Evolutionary conservation across 306 rosid genomes (phyloP).

Genomic region (Acmispon strigosus): DNA sequence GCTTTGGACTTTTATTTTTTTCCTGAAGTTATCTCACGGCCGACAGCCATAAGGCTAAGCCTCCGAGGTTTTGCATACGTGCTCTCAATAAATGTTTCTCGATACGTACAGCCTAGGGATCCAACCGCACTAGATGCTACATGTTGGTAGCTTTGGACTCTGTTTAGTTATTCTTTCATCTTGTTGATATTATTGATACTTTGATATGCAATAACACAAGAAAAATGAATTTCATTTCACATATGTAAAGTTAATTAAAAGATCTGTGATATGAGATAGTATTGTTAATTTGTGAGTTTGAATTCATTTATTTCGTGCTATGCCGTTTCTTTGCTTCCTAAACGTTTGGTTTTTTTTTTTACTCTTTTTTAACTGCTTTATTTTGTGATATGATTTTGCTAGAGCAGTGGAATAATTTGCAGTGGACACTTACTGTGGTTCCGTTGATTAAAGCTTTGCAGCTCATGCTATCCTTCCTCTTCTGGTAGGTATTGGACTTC

Average conservation of each 20-base stretch:
- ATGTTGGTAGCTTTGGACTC: too few relatives aligned
- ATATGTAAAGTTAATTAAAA: not conserved
- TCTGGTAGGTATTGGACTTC: slow-evolving; percentile 50
- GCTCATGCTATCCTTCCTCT: slow-evolving; percentile 80
- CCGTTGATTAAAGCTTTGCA: slow-evolving; percentile 88
- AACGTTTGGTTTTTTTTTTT: not conserved
- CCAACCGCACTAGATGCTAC: too few relatives aligned
- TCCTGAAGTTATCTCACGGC: too few relatives aligned
- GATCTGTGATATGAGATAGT: not conserved
- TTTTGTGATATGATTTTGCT: slow-evolving; percentile 30
- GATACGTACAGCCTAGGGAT: too few relatives aligned
- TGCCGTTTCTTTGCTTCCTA: too few relatives aligned
- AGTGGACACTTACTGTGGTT: slow-evolving; percentile 75
- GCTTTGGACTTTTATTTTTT: not conserved
- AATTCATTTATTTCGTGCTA: too few relatives aligned
- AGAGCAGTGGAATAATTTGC: slow-evolving; percentile 90
- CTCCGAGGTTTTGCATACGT: too few relatives aligned
- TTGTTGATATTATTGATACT: not conserved
- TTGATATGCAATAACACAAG: not conserved
- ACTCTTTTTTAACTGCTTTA: not conserved
- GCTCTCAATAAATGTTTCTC: too few relatives aligned
- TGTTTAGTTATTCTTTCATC: too few relatives aligned
- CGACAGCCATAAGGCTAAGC: too few relatives aligned
- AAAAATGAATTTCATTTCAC: not conserved
- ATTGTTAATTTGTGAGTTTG: not conserved